These are phyloP conservation scores for Haematococcus sp. DNA, from an alignment of 139 green algal species.

Conservation along the genomic window DNA sequence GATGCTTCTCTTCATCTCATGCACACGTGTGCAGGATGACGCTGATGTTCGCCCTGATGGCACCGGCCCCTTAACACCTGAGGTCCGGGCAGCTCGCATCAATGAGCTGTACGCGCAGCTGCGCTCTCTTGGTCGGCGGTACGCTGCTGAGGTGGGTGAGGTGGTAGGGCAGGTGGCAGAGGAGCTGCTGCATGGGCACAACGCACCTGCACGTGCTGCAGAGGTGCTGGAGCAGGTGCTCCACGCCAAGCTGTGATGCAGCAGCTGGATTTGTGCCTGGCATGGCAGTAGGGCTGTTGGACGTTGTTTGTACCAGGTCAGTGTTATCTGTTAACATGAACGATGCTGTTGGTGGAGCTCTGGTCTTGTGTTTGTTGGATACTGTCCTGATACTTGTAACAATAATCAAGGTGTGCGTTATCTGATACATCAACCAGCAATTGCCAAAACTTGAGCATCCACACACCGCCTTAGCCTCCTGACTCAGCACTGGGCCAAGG, in stretches of 20 bases:
- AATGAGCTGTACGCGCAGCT: slow-evolving; percentile 9
- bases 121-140: neutral
- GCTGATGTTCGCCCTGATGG: neutral
- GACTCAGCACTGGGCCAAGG: no score
- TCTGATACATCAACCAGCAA: no score
- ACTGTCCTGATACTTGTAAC: no score
- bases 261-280: no score
- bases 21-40: neutral
- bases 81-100: neutral
- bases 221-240: slow-evolving; percentile 9
- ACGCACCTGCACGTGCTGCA: neutral
- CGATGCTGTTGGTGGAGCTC: no score
- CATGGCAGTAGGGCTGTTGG: no score
- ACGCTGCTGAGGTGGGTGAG: neutral
- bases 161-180: neutral
- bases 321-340: no score
- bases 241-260: neutral
- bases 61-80: neutral
- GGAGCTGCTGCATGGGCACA: neutral
- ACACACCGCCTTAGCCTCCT: no score
- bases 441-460: no score
- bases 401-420: no score
- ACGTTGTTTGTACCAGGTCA: no score
- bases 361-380: no score
- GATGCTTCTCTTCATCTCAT: neutral